Base-by-base conservation (phyloP, 768 basidiomycete genomes). In the Lactifluus piperatus region DNA sequence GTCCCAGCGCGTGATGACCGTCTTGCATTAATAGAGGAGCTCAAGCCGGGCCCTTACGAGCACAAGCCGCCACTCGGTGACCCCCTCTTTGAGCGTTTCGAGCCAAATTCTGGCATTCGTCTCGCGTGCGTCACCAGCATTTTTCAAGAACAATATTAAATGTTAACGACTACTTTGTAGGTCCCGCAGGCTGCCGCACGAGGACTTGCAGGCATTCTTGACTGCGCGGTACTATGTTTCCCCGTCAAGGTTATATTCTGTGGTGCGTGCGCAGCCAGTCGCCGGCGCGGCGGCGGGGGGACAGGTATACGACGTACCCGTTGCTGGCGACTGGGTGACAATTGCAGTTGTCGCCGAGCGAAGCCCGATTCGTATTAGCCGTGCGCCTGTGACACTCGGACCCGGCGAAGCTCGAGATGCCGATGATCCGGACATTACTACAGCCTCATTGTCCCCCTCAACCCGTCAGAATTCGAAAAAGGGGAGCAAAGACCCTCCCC, bases 341-440 rank as follows among this genome's bases (percentile, higher is more conserved):
- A 91, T 99, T 48, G 95, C 92, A 2, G 94, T 98, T 5, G 84
- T 99, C 14, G 95, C 94, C 2, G 92, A 95, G 70, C 82, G 93
- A 22, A 86, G 92, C 3, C 86, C 85, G 7, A 75, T 94, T 68
- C 84, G 81, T 63, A 80, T 84, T 64, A 90, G 79, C 48, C 81
- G 79, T 57, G 84, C 86, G 30, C 87, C 86, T 50, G 81, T 86
- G 20, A 70, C 68, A 39, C 69, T 78, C 13, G 69, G 80, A 7
- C 79, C 72, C 32, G 72, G 70, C 11, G 76, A 75, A 27, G 79
- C 82, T 49, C 51, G 58, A 18, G 74, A 74, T 2, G 73, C 70
- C 29, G 68, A 67, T 39, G 68, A 69, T 54, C 54, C 32, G 3
- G 49, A 45, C 18, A 41, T 29, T 27, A 45, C 36, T 32, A 34